Conservation (phyloP, 2,329 filamentous ascomycete genomes). For the Paecilomyces formosus region DNA sequence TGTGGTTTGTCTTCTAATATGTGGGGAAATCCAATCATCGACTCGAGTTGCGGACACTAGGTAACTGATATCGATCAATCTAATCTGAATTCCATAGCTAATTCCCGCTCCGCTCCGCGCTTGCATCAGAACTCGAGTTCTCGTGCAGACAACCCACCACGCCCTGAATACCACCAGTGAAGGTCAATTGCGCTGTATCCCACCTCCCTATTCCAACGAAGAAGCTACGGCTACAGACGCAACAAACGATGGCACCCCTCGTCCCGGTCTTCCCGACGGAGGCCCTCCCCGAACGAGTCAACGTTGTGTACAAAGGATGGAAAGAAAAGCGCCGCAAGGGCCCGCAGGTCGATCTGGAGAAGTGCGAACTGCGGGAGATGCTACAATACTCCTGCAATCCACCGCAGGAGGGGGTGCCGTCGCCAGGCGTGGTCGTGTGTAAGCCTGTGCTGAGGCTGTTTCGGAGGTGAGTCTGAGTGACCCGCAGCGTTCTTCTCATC, state of each 20-base stretch:
- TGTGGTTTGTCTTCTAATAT: not conserved
- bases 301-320: conserved; percentile 38
- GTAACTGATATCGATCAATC: not conserved
- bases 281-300: conserved; percentile 44
- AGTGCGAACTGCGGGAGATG: conserved; percentile 53
- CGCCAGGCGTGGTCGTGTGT: conserved; percentile 43
- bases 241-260: conserved; percentile 46
- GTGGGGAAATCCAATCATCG: not conserved
- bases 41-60: not conserved
- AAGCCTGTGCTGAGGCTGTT: conserved; percentile 53
- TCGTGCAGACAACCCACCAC: not conserved
- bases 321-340: conserved; percentile 47
- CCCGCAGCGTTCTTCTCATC: too few species aligned
- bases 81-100: not conserved
- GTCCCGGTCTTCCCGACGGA: conserved; percentile 46
- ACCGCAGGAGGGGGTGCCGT: conserved; percentile 33
- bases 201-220: not conserved
- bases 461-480: conserved; percentile 44
- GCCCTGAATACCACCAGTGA: not conserved
- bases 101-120: not conserved
- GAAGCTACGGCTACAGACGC: not conserved
- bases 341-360: conserved; percentile 41
- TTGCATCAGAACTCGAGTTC: not conserved
- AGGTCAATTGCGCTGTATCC: not conserved
- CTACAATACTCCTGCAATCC: conserved; percentile 57